Base-by-base conservation (phyloP, 2,329 filamentous ascomycete genomes). In the Nannizziopsis barbatae region DNA sequence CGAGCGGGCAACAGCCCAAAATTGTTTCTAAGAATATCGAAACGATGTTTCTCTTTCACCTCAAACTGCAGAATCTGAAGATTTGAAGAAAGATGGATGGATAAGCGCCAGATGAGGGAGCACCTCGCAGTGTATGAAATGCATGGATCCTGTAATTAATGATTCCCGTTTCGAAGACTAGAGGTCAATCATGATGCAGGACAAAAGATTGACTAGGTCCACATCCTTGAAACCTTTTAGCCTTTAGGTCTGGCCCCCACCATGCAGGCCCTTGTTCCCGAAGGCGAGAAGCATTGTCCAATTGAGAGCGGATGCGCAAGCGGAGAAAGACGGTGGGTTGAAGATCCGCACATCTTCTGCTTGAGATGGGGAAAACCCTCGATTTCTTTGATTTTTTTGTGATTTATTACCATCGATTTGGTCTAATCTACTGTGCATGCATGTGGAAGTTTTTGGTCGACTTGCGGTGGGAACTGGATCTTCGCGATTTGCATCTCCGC, bases 21-120 rank as follows among this genome's bases (percentile, higher is more conserved):
- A 11, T 14, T 15, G 17, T n/a, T 42, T 42, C 37, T 35, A 41
- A 47, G 31, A 47, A 42, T 47, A 47, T 30, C 20, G 36, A 22
- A 45, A 17, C 22, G 15, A n/a, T 12, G 9, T 20, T n/a, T 22
- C 42, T 2, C n/a, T 18, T 15, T 9, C 18, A 37, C 22, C 12
- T 3, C 14, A 10, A 7, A 36, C 8, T 33, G 14, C 33, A 31
- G 41, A 33, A 22, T 22, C 3, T 7, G 20, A 18, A 8, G 15
- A 12, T 15, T 43, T 44, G 33, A 6, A 32, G 11, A 14, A n/a
- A 14, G 5, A 27, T 14, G 39, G 9, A 8, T 14, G 27, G 14
- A 36, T 36, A 12, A 36, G 33, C 22, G 22, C 33, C 33, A 36
- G 33, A 36, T n/a, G 33, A 15, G 9, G 37, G 37, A 27, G 22